phyloP scores from a whole-genome alignment of 208 protist genomes.

The Phytomonas sp. region DNA sequence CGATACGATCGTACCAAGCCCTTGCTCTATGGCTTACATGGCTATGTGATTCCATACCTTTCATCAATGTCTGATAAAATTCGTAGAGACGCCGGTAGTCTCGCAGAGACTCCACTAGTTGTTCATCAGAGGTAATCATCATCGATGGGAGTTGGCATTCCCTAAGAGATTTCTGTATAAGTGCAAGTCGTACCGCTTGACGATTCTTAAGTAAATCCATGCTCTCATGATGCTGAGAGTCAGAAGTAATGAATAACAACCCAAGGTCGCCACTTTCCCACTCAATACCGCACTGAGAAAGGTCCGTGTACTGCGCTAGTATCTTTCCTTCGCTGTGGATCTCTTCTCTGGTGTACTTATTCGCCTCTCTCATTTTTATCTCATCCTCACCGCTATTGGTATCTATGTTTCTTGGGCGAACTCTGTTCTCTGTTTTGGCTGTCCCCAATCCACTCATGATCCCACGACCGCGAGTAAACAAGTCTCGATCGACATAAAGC shows the following conservation, averaged over 20 bases:
- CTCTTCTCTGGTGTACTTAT: not conserved
- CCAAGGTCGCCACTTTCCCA: not conserved
- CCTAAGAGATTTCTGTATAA: not conserved
- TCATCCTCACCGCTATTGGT: not conserved
- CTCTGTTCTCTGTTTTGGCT: not conserved
- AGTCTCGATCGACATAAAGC: conserved; percentile 27
- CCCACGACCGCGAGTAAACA: conserved; percentile 17
- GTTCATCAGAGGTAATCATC: not conserved
- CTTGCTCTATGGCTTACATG: not conserved
- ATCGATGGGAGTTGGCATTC: not conserved
- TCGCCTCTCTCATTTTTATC: not conserved
- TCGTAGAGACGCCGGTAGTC: not conserved
- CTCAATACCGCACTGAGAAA: conserved; percentile 2
- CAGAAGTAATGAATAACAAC: not conserved
- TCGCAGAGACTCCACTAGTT: not conserved
- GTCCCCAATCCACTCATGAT: conserved; percentile 10
- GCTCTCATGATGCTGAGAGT: not conserved
- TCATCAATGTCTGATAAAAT: not conserved
- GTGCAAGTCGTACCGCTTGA: not conserved
- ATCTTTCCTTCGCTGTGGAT: not conserved
- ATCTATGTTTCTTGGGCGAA: not conserved
- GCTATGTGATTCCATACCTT: not conserved
- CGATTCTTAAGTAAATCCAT: not conserved
- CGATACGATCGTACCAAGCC: not conserved
- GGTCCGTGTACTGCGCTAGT: not conserved